Conservation (phyloP, 768 basidiomycete species). For the Mycena sanguinolenta region DNA sequence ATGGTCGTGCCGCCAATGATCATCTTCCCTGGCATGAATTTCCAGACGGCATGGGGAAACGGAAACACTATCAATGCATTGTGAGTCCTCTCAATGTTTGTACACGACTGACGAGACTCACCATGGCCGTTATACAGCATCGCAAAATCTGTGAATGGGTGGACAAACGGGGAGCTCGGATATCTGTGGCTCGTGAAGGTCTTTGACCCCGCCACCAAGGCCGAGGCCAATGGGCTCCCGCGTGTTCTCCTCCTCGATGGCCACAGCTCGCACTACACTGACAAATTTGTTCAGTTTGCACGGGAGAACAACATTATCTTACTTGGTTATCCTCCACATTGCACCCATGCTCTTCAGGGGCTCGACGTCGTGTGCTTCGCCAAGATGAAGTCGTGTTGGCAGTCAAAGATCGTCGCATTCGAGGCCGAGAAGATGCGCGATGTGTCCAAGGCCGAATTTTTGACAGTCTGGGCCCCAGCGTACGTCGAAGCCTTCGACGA, state of each 20-base stretch:
- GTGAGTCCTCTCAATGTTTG: too few species aligned
- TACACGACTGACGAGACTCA: constrained; percentile 1
- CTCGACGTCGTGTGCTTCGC: constrained; percentile 46
- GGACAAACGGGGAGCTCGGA: constrained; percentile 44
- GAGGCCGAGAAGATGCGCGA: constrained; percentile 21
- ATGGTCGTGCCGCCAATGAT: constrained; percentile 36
- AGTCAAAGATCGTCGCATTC: constrained; percentile 28
- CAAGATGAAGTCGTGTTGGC: constrained; percentile 38
- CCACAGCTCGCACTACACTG: constrained; percentile 46
- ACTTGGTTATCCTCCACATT: constrained; percentile 47
- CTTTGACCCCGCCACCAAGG: constrained; percentile 46
- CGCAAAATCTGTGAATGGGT: constrained; percentile 43
- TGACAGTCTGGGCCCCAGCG: constrained; percentile 43
- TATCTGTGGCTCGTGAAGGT: constrained; percentile 39
- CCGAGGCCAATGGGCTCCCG: constrained; percentile 40
- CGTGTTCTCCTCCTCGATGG: constrained; percentile 47
- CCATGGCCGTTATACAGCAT: constrained; percentile 38
- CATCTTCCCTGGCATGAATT: constrained; percentile 46
- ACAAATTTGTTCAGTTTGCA: constrained; percentile 41
- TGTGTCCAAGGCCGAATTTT: constrained; percentile 47
- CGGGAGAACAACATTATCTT: constrained; percentile 45
- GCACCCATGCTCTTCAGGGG: constrained; percentile 46
- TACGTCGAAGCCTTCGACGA: constrained; percentile 44
- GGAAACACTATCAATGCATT: constrained; percentile 40
- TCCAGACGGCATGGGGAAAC: constrained; percentile 41